Conservation (phyloP, 345 rosid species). For the Trapa incisa region DNA sequence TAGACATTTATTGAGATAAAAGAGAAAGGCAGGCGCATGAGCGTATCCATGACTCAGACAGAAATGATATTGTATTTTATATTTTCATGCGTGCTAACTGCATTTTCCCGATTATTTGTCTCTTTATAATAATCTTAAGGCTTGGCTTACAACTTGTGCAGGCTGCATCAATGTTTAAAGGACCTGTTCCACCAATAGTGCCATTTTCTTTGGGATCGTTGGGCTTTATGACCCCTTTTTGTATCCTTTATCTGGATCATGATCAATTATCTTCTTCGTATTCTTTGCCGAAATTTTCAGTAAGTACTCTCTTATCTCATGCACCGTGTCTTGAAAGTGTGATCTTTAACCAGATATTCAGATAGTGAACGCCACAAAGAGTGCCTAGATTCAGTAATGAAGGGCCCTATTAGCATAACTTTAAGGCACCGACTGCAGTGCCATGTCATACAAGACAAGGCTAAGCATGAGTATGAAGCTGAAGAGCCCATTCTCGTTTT, state of each 20-base stretch:
- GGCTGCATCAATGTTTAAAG: constrained; percentile 97
- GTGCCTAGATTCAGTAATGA: constrained; percentile 59
- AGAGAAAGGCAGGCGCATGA: too few species aligned
- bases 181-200: constrained; percentile 95
- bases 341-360: constrained; percentile 31
- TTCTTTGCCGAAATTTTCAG: background rate
- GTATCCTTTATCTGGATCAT: constrained; percentile 47
- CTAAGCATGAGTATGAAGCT: constrained; percentile 56
- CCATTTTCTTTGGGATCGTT: constrained; percentile 94
- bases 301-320: background rate
- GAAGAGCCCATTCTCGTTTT: constrained; percentile 74
- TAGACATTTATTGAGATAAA: background rate
- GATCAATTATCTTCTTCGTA: constrained; percentile 1
- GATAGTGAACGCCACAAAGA: constrained; percentile 84
- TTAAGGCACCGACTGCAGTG: constrained; percentile 81
- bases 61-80: background rate
- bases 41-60: background rate
- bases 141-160: constrained; percentile 19
- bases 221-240: constrained; percentile 98
- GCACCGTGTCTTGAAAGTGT: constrained; percentile 2
- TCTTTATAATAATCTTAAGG: background rate
- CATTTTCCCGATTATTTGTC: background rate
- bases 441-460: constrained; percentile 66
- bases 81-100: background rate
- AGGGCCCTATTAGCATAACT: constrained; percentile 90